Evolutionary conservation across 495 filamentous ascomycete genomes (phyloP).

Genomic region (Daldinia decipiens): DNA sequence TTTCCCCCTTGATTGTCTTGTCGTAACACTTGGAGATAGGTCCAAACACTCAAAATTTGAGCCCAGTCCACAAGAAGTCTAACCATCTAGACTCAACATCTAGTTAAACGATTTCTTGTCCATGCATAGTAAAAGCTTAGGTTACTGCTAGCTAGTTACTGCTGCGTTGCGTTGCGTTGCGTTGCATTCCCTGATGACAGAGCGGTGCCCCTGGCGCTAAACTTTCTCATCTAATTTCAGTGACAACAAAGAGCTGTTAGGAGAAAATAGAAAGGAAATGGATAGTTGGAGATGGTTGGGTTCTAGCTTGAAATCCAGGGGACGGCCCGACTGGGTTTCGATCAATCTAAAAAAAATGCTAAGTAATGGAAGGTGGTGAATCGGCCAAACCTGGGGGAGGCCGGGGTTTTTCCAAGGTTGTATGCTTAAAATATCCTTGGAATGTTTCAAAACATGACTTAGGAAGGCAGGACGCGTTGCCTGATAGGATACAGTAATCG

Average conservation of each 20-base stretch:
- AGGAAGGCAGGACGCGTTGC: conserved; percentile 11
- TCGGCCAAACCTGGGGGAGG: conserved; percentile 44
- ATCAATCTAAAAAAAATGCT: conserved; percentile 26
- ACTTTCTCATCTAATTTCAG: conserved; percentile 27
- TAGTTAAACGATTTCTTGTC: conserved; percentile 5
- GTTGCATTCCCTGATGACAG: conserved; percentile 19
- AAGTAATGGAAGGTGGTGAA: conserved; percentile 39
- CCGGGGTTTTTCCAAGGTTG: conserved; percentile 38
- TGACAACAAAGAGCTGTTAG: not conserved
- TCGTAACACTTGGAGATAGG: not conserved
- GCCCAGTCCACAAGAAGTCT: not conserved
- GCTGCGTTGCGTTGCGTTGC: too few relatives aligned
- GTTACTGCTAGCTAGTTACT: too few relatives aligned
- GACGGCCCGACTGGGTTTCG: conserved; percentile 44
- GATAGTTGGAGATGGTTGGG: conserved; percentile 10
- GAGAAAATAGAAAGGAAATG: not conserved
- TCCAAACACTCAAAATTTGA: not conserved
- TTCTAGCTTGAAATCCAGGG: conserved; percentile 25
- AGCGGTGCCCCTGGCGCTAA: conserved; percentile 35
- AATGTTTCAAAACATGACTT: conserved; percentile 42
- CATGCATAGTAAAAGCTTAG: conserved; percentile 5
- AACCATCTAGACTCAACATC: conserved; percentile 3
- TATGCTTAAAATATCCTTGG: conserved; percentile 23
- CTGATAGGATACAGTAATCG: conserved; percentile 8
- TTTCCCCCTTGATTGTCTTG: not conserved